Evolutionary conservation across 306 rosid genomes (phyloP).

Genomic region (Cucurbita pepo): DNA sequence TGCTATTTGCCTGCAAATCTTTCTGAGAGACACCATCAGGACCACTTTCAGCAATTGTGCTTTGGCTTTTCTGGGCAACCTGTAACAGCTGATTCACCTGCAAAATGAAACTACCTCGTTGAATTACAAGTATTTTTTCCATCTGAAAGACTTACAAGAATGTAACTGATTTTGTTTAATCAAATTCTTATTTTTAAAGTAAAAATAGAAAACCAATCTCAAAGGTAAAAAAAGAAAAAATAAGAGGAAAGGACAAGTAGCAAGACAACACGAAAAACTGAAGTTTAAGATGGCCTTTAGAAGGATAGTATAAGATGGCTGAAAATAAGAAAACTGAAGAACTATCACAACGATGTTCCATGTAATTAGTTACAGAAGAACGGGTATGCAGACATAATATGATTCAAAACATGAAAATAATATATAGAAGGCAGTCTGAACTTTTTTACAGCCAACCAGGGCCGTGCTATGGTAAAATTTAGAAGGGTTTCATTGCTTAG

Average conservation of each 20-base stretch:
- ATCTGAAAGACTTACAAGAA: neutral
- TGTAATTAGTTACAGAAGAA: neutral
- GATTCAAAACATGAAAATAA: neutral
- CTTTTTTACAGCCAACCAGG: neutral
- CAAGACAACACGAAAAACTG: neutral
- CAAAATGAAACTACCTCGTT: neutral
- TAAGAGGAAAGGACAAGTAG: neutral
- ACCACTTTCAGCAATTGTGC: slow-evolving; percentile 75
- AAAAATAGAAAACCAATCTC: neutral
- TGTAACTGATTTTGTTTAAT: neutral
- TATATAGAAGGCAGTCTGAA: neutral
- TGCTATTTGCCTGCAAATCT: slow-evolving; percentile 82
- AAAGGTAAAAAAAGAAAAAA: neutral
- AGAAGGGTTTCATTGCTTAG: neutral
- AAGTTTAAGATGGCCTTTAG: neutral
- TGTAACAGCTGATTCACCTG: slow-evolving; percentile 89
- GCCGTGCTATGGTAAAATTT: neutral
- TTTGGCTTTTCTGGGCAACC: slow-evolving; percentile 88
- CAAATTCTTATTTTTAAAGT: neutral
- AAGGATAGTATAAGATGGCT: neutral
- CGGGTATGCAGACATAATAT: neutral
- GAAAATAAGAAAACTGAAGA: neutral
- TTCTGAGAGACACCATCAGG: slow-evolving; percentile 80
- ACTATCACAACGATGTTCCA: neutral
- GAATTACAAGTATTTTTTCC: neutral